These are phyloP conservation scores for Hymenochaete sp. DNA, from an alignment of 1,284 basidiomycete genomes.

Conservation along the genomic window DNA sequence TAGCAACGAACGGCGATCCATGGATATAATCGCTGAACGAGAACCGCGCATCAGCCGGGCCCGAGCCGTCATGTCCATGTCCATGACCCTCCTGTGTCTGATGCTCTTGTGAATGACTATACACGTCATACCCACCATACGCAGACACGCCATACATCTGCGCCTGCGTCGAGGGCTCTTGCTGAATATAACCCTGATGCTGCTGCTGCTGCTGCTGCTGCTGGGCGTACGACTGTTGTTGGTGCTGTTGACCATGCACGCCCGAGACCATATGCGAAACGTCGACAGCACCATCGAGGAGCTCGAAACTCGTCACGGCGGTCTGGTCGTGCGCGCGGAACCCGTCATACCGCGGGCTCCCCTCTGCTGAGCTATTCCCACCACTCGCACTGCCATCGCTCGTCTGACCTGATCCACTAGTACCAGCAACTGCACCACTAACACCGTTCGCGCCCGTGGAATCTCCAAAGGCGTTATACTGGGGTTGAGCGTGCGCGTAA, in stretches of 20 bases:
- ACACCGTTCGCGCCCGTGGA: no score
- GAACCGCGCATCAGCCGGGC: no score
- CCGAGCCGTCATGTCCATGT: no score
- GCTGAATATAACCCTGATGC: no score
- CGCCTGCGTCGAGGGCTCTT: no score
- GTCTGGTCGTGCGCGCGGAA: neutral
- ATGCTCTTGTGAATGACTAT: no score
- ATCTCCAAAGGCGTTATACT: no score
- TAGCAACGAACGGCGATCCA: conserved; percentile 7
- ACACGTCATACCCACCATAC: no score
- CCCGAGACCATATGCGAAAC: neutral
- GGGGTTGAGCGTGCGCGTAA: no score
- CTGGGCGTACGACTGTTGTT: neutral
- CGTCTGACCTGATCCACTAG: neutral
- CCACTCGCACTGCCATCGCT: neutral
- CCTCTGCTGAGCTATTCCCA: neutral
- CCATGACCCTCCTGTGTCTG: no score
- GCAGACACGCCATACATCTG: no score
- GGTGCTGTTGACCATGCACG: neutral
- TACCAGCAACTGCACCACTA: neutral
- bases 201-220: no score
- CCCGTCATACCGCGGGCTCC: neutral
- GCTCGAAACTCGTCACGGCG: neutral
- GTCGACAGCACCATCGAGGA: neutral
- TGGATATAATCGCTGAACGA: conserved; percentile 15